Percentiles rank a stretch among this genome's conserved stretches.
Conservation (phyloP, 2,329 filamentous ascomycete genomes). For the Pyrenophora graminea region DNA sequence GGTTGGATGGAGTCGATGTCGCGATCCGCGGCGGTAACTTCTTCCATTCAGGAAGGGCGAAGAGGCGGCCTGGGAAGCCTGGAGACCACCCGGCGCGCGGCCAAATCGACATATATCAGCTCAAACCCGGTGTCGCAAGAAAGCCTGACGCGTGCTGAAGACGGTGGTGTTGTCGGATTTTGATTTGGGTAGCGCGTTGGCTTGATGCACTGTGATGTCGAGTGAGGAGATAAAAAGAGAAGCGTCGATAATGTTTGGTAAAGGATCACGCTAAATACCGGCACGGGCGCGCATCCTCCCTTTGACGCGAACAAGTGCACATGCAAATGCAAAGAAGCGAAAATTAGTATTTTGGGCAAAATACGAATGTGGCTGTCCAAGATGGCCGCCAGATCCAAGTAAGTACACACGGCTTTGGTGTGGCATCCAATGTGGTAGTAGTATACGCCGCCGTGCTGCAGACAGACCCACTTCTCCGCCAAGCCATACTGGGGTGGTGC, state of each 20-base stretch:
- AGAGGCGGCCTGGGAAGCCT: constrained; percentile 33
- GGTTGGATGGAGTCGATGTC: constrained; percentile 36
- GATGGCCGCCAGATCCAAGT: constrained; percentile 7
- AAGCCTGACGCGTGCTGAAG: constrained; percentile 19
- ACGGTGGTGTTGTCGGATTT: constrained; percentile 38
- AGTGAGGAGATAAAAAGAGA: constrained; percentile 24
- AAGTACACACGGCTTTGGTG: constrained; percentile 12
- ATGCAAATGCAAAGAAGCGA: not conserved
- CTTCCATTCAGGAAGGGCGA: constrained; percentile 39
- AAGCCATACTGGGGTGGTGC: constrained; percentile 16
- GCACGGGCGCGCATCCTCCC: constrained; percentile 11
- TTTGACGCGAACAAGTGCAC: not conserved
- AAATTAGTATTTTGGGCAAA: not conserved
- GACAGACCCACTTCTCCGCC: constrained; percentile 16
- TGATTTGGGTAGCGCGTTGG: constrained; percentile 30
- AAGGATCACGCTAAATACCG: constrained; percentile 18
- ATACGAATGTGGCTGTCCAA: not conserved
- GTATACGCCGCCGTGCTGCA: not conserved
- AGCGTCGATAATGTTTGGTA: constrained; percentile 15
- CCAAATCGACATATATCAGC: constrained; percentile 36
- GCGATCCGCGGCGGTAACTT: constrained; percentile 37
- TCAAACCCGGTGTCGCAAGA: constrained; percentile 30
- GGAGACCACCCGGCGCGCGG: constrained; percentile 40
- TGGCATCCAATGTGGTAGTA: constrained; percentile 4
- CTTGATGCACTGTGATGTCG: constrained; percentile 39